A percentile compares a stretch with the other conserved stretches of the same genome.
These are phyloP conservation scores for Cryptococcus sp. DNA, from an alignment of 1,284 basidiomycete species.

Conservation along the genomic window DNA sequence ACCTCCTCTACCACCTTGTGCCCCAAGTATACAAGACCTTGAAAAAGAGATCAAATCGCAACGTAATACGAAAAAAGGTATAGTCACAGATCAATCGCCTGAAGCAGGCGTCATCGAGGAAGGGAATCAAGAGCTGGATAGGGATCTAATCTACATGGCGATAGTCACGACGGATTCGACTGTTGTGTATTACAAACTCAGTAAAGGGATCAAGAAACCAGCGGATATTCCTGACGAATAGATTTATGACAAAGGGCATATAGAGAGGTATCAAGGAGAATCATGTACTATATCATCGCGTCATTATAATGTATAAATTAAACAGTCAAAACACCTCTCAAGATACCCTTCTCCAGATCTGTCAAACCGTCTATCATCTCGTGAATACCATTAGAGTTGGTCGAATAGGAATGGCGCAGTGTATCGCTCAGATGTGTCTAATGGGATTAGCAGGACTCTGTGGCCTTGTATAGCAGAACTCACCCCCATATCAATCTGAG, in stretches of 20 bases:
- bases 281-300: not conserved
- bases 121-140: constrained; percentile 23
- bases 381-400: constrained; percentile 64
- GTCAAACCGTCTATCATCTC: constrained; percentile 61
- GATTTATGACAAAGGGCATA: not conserved
- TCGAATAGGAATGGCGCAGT: constrained; percentile 63
- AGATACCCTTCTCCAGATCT: constrained; percentile 63
- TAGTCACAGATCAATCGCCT: not conserved
- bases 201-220: constrained; percentile 48
- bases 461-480: constrained; percentile 19
- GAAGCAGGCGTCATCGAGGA: not conserved
- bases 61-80: not conserved
- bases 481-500: constrained; percentile 82
- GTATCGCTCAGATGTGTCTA: constrained; percentile 45
- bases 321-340: constrained; percentile 56
- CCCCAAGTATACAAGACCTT: constrained; percentile 22
- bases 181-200: constrained; percentile 48
- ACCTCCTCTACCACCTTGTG: constrained; percentile 20
- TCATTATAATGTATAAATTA: not conserved
- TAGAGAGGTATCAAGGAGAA: not conserved
- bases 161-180: constrained; percentile 45
- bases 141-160: constrained; percentile 43
- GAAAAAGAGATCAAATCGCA: constrained; percentile 5
- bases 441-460: not conserved
- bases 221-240: constrained; percentile 49